Percentiles rank a stretch among this genome's conserved stretches.
Evolutionary conservation across 2,329 filamentous ascomycete genomes (phyloP).

Genomic region (Pyricularia pennisetigena): DNA sequence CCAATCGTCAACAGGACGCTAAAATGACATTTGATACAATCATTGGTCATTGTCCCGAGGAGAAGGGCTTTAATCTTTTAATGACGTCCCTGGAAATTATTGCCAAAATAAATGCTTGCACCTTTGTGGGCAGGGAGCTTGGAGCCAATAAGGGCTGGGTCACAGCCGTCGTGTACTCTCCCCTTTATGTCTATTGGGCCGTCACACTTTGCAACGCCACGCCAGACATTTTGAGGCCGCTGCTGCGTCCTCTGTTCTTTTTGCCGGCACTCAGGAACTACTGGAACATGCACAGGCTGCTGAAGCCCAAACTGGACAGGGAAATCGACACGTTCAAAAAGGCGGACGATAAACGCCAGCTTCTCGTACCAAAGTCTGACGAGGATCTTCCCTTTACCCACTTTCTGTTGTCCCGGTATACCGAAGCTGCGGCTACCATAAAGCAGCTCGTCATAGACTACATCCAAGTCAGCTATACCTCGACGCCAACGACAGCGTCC

Average conservation of each 20-base stretch:
- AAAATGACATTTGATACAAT: not conserved
- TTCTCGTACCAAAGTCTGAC: not conserved
- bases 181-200: not conserved
- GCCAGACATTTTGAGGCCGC: not conserved
- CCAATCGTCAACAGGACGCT: not conserved
- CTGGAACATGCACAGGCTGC: not conserved
- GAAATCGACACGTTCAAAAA: not conserved
- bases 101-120: not conserved
- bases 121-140: not conserved
- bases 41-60: not conserved
- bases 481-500: not conserved
- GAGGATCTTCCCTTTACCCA: not conserved
- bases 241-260: not conserved
- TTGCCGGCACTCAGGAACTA: not conserved
- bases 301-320: not conserved
- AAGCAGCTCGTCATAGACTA: not conserved
- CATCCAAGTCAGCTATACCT: not conserved
- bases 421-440: not conserved
- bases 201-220: not conserved
- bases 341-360: not conserved
- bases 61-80: not conserved
- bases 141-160: not conserved
- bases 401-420: not conserved
- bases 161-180: not conserved
- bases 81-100: not conserved